Evolutionary conservation across 768 basidiomycete genomes (phyloP).

Genomic region (Trametes cingulata): DNA sequence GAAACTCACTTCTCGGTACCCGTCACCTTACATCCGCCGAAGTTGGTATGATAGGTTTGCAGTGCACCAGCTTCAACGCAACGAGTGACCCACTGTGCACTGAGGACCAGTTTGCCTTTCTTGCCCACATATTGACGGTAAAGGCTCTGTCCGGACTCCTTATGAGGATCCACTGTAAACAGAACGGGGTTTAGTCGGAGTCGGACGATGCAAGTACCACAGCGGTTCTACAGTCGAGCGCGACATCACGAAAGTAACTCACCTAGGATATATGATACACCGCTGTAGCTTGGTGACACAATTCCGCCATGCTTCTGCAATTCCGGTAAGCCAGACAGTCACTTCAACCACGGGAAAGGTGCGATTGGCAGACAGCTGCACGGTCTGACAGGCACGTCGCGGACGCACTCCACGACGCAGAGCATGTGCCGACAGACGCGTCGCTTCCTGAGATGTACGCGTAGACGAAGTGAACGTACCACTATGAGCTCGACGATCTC

Average conservation of each 20-base stretch:
- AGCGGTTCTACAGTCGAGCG: neutral
- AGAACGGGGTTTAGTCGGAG: neutral
- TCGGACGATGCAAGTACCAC: neutral
- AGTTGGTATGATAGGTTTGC: conserved; percentile 74
- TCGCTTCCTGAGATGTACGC: conserved; percentile 2
- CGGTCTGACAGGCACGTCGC: neutral
- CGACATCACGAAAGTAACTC: conserved; percentile 25
- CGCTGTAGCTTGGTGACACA: conserved; percentile 74
- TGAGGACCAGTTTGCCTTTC: conserved; percentile 77
- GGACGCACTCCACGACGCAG: neutral
- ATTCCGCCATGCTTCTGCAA: conserved; percentile 75
- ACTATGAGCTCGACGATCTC: conserved; percentile 61
- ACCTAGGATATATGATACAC: conserved; percentile 81
- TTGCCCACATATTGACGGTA: conserved; percentile 79
- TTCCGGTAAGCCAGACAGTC: neutral
- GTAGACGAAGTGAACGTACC: conserved; percentile 46
- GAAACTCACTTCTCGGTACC: conserved; percentile 66
- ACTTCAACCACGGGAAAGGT: neutral
- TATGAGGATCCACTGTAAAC: conserved; percentile 70
- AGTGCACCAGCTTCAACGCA: conserved; percentile 70
- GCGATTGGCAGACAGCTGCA: neutral
- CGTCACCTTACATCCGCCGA: conserved; percentile 80
- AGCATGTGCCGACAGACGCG: conserved; percentile 6
- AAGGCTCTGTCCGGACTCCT: conserved; percentile 77
- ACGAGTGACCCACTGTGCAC: conserved; percentile 73